Base-by-base conservation (phyloP, 805 yeast genomes). In the Teunomyces kruisii region DNA sequence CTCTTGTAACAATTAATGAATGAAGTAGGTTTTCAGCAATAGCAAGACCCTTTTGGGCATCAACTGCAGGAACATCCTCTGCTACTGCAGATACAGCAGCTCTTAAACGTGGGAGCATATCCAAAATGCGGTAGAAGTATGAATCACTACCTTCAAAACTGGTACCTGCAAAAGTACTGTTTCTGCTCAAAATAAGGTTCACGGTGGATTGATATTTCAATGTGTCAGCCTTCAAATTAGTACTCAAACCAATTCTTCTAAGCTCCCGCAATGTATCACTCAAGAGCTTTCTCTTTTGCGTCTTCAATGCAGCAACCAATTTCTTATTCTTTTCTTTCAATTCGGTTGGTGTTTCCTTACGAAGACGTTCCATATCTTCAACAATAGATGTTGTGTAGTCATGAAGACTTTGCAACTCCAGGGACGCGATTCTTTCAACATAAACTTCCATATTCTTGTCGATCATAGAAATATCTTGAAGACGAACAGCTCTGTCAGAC, bases 241-340 rank as follows among this genome's bases (percentile, higher is more conserved):
- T 69, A 53, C 81, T 85, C 52, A 94, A 64, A 1, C 99, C 99
- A 58, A 88, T 80, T 46, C 82, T 69, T 58, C 81, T 79, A 43
- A 92, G 67, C 52, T 88, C 94, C 50, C 82, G 81, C 48, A 94
- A 65, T 0, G 90, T 78, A 46, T 84, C 88, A 65, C 94, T 86
- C 43, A 95, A 68, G 6, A 90, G 64, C 52, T 84, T 86, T 48
- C 83, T 74, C 65, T 94, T 94, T 56, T 88, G 92, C n/a, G 84
- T 76, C 57, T 85, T 87, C 64, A 94, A 71, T 6, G 88, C 75
- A 1, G 90, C 83, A 31, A 85, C 64, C 1, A 55, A 24, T 59
- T 86, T 86, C 66, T 90, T 89, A 51, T 80, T 83, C 31, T 86
- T 95, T 43, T 91, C 88, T 4, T 78, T 84, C 52, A 75, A 70